phyloP scores from a whole-genome alignment of 2,329 filamentous ascomycete genomes.

The Penicillium fuscoglaucum region DNA sequence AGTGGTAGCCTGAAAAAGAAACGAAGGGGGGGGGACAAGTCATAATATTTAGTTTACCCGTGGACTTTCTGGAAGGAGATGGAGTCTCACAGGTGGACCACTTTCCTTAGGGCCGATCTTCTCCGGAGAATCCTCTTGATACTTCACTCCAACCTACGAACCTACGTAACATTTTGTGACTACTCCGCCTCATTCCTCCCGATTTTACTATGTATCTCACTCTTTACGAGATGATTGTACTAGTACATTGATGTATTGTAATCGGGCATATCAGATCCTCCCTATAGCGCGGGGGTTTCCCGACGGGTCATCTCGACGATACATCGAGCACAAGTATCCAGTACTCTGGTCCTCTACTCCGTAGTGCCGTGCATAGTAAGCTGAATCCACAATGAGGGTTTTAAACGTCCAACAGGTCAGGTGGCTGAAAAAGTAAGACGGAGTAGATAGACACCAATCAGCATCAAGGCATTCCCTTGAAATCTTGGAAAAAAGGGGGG shows the following conservation, averaged over 20 bases:
- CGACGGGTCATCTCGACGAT: not conserved
- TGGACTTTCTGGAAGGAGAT: constrained; percentile 27
- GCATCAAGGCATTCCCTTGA: not conserved
- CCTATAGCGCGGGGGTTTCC: not conserved
- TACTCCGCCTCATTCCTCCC: not conserved
- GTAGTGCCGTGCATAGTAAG: not conserved
- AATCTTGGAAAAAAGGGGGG: constrained; percentile 8
- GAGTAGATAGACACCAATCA: constrained; percentile 15
- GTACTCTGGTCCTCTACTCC: not conserved
- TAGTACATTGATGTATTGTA: not conserved
- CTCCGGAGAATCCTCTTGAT: constrained; percentile 26
- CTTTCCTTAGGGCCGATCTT: constrained; percentile 26
- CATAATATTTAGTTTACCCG: constrained; percentile 1
- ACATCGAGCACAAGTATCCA: not conserved
- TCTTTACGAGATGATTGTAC: not conserved
- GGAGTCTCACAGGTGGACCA: constrained; percentile 25
- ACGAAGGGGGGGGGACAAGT: constrained; percentile 8
- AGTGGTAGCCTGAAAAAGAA: constrained; percentile 15
- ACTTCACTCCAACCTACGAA: not conserved
- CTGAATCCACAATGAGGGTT: not conserved
- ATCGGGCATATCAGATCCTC: constrained; percentile 1
- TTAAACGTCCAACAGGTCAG: constrained; percentile 5
- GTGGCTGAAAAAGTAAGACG: not conserved
- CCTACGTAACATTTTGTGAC: not conserved
- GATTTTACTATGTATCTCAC: not conserved